Base-by-base conservation (phyloP, 139 green algal species). In the Choricystis sp. region DNA sequence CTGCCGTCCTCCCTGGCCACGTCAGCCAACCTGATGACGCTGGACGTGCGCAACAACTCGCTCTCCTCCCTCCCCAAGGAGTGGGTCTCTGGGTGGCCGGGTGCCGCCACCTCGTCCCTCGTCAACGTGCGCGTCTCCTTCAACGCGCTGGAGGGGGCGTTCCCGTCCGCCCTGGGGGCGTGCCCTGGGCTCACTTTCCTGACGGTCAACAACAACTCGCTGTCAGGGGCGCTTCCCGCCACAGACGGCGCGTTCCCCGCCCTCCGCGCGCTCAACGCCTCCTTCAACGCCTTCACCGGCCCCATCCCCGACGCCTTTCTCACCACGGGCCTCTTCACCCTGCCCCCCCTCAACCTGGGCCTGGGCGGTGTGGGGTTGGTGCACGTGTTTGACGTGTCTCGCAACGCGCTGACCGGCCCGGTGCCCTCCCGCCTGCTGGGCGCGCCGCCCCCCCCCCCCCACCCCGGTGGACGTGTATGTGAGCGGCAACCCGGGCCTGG, bases 111-210 rank as follows among this genome's bases (percentile, higher is more conserved):
- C 56, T 58, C 29, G 52, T 48, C 28, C 27, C 56, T 63, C 24
- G 29, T 57, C 55, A 68, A 62, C 56, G 29, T 62, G 28, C 55
- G 63, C 29, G 14, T 62, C 56, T 68, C 63, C 56, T 68, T 63
- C 63, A 68, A 68, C 63, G 61, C 62, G 55, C 31, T 68, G 52
- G 29, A 4, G 19, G 63, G 25, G 21, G 49, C 26, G 2, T 60
- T 66, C 40, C 48, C 61, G 1, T 4, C 61, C 40, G 48, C 19
- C 1, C 61, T 66, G 30, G 29, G 19, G 2, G 21, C 29, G 1
- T 28, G 29, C 1, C 60, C 60, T 16, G 40, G 9, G 9, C 40
- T 52, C 29, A 26, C 24, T n/a, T 66, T 66, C 31, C 31, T 66
- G 4, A 49, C 58, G 3, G 28, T 66, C 40, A 66, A 66, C 61